Base-by-base conservation (phyloP, 116 monocot species). In the Papilionanthe hybrid region DNA sequence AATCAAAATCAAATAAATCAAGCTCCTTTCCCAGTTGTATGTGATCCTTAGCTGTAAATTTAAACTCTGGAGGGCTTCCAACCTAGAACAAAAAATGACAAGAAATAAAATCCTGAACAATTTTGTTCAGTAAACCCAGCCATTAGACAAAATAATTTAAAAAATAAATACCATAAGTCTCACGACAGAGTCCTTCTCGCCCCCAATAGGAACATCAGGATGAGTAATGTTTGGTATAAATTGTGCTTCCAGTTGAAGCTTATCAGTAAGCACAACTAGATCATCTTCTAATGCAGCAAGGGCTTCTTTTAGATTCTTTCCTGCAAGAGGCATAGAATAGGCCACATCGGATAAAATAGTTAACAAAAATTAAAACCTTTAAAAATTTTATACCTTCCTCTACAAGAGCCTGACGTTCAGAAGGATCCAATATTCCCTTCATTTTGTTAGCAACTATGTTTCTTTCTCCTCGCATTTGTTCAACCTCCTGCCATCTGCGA, bases 401-500 rank as follows among this genome's bases (percentile, higher is more conserved):
- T 32, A 94, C 87, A 78, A 98, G 92, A 80, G 86, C 82, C 81
- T 94, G 97, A 19, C 97, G 94, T 11, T 85, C 83, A 78, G 90
- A 86, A 60, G 84, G 81, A 75, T 94, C 94, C 66, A 98, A 79
- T 72, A 92, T 98, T 77, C 91, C 93, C 84, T 98, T 98, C 97
- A 98, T 98, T 83, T 92, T 98, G 79, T 87, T 88, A 22, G 97
- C 94, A 83, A 98, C 91, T 1, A 72, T 57, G 81, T 98, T 98
- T 90, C 97, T 92, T 86, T 92, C 94, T 72, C 84, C 94, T 85
- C 97, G 87, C 55, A 98, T 85, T 55, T 87, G 82, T 91, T 98
- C 97, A 85, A 94, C 97, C 84, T 94, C 97, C 97, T 98, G 97
- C 86, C 88, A 94, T 94, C 92, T 97, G 92, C 81, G 82, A 89